phyloP scores from a whole-genome alignment of 1,139 yeast species.

The Geotrichum histeridarum region DNA sequence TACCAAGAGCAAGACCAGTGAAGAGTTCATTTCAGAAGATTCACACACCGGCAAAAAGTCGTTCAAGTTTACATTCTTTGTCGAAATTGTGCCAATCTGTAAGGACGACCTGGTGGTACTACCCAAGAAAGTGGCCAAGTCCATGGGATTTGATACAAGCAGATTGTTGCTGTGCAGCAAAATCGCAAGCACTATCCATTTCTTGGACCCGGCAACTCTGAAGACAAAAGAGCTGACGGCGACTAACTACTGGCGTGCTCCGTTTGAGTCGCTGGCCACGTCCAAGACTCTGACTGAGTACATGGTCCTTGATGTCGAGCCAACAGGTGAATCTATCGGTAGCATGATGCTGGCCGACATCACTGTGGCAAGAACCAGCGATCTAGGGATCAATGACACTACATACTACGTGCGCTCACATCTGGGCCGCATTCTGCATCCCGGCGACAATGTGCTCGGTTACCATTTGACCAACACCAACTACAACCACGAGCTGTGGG shows the following conservation, averaged over 20 bases:
- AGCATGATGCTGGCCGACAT: conserved; percentile 82
- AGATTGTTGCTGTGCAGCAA: conserved; percentile 68
- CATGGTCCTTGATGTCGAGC: conserved; percentile 88
- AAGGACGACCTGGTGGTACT: conserved; percentile 91
- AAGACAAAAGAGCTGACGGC: conserved; percentile 74
- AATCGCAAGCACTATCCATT: conserved; percentile 75
- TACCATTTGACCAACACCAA: conserved; percentile 80
- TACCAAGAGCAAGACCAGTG: conserved; percentile 70
- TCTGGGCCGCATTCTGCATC: conserved; percentile 88
- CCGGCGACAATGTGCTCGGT: conserved; percentile 94
- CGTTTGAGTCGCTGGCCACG: conserved; percentile 73
- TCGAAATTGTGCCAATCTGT: conserved; percentile 94
- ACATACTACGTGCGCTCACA: conserved; percentile 84
- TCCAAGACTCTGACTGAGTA: conserved; percentile 76
- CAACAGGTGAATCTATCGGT: conserved; percentile 65
- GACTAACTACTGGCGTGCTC: conserved; percentile 70
- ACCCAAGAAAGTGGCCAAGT: conserved; percentile 78
- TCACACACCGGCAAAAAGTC: conserved; percentile 83
- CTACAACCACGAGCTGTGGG: conserved; percentile 85
- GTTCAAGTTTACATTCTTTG: conserved; percentile 85
- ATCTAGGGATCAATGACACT: conserved; percentile 77
- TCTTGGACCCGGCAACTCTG: conserved; percentile 72
- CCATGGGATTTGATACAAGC: conserved; percentile 62
- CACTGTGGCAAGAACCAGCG: conserved; percentile 83
- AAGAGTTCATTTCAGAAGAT: conserved; percentile 86